Evolutionary conservation across 164 flowering plant genomes (phyloP).

Genomic region (Cinnamomum chago): DNA sequence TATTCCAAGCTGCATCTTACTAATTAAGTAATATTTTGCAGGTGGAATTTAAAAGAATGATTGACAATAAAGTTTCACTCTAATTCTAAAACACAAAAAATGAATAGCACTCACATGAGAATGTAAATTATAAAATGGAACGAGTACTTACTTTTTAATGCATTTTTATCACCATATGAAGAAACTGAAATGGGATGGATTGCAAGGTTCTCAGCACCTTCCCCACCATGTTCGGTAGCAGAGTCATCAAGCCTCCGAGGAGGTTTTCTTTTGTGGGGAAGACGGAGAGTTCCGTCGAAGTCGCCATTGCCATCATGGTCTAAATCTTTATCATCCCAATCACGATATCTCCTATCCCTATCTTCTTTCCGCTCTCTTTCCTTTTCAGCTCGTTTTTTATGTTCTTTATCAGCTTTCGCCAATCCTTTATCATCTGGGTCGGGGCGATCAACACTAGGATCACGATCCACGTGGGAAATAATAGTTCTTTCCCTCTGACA

Average conservation of each 20-base stretch:
- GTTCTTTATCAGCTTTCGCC: constrained; percentile 48
- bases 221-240: constrained; percentile 45
- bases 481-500: neutral
- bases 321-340: constrained; percentile 49
- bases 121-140: neutral
- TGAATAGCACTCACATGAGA: neutral
- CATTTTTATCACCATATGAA: constrained; percentile 48
- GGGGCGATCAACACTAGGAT: neutral
- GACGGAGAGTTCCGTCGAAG: constrained; percentile 31
- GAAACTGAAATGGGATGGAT: constrained; percentile 29
- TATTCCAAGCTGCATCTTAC: neutral
- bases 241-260: constrained; percentile 42
- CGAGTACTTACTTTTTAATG: constrained; percentile 42
- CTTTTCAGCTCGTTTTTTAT: constrained; percentile 27
- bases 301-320: constrained; percentile 48
- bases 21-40: neutral
- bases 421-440: constrained; percentile 1
- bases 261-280: constrained; percentile 40
- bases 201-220: constrained; percentile 41
- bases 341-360: constrained; percentile 31
- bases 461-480: neutral
- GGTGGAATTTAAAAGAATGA: neutral
- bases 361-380: neutral
- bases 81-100: too few relatives aligned
- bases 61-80: neutral